Evolutionary conservation across 495 filamentous ascomycete genomes (phyloP).

Genomic region (Oidiodendron maius): DNA sequence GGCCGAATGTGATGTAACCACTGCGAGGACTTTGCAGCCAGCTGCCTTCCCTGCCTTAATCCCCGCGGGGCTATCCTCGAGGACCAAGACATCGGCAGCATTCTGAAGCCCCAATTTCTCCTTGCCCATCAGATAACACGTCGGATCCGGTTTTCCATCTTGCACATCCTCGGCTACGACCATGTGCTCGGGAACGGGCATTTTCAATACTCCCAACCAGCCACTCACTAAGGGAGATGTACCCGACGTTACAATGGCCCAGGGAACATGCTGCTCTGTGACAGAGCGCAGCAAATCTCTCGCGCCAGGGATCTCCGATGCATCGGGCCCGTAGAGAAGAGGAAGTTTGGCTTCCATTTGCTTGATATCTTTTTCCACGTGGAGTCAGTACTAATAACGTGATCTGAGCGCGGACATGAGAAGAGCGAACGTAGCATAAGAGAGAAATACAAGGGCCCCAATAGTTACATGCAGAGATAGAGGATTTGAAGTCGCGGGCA

Average conservation of each 20-base stretch:
- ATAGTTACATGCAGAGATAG: no score
- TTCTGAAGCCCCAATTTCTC: constrained; percentile 56
- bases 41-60: constrained; percentile 84
- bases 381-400: background rate
- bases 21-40: constrained; percentile 80
- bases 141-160: constrained; percentile 82
- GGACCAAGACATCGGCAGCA: constrained; percentile 65
- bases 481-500: background rate
- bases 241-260: constrained; percentile 93
- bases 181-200: constrained; percentile 64
- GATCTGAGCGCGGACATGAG: no score
- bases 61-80: constrained; percentile 94
- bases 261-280: constrained; percentile 48
- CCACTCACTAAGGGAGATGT: constrained; percentile 74
- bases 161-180: constrained; percentile 83
- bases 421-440: background rate
- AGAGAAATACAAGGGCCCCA: background rate
- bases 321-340: constrained; percentile 66
- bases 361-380: constrained; percentile 57
- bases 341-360: constrained; percentile 75
- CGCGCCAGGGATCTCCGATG: constrained; percentile 52
- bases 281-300: constrained; percentile 37
- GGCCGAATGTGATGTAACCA: constrained; percentile 77
- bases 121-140: constrained; percentile 72
- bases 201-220: constrained; percentile 74